phyloP scores from a whole-genome alignment of 1,139 yeast genomes.

The Candida pseudoviswanathii region DNA sequence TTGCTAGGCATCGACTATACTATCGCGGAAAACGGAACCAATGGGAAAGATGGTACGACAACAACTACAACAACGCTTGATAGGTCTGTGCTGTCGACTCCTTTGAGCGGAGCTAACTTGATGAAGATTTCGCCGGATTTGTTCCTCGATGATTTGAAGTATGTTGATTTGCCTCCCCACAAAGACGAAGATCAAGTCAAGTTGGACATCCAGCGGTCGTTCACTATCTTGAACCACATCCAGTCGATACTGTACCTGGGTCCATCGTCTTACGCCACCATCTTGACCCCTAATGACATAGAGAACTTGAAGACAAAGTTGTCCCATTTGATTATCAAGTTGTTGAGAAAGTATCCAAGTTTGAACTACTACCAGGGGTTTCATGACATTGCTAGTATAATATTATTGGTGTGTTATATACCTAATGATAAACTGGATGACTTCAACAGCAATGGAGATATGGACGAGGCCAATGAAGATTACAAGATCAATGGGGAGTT shows the following conservation, averaged over 20 bases:
- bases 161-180: constrained; percentile 47
- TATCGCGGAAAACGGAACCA: not conserved
- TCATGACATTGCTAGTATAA: constrained; percentile 80
- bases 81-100: constrained; percentile 2
- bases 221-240: constrained; percentile 43
- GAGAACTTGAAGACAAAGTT: constrained; percentile 43
- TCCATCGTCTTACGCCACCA: constrained; percentile 32
- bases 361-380: constrained; percentile 88
- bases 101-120: constrained; percentile 3
- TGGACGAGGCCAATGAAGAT: constrained; percentile 14
- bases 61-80: no score
- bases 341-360: constrained; percentile 62
- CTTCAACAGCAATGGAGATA: constrained; percentile 1
- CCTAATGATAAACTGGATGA: constrained; percentile 11
- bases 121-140: constrained; percentile 13
- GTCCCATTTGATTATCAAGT: constrained; percentile 48
- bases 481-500: constrained; percentile 32
- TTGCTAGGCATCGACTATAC: constrained; percentile 27
- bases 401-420: constrained; percentile 54
- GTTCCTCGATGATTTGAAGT: constrained; percentile 25
- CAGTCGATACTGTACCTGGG: constrained; percentile 23
- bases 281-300: constrained; percentile 37
- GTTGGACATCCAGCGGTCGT: constrained; percentile 77
- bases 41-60: no score
- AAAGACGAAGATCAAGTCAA: constrained; percentile 77